Evolutionary conservation across 2,329 filamentous ascomycete genomes (phyloP).

Genomic region (Chlorencoelia australis): DNA sequence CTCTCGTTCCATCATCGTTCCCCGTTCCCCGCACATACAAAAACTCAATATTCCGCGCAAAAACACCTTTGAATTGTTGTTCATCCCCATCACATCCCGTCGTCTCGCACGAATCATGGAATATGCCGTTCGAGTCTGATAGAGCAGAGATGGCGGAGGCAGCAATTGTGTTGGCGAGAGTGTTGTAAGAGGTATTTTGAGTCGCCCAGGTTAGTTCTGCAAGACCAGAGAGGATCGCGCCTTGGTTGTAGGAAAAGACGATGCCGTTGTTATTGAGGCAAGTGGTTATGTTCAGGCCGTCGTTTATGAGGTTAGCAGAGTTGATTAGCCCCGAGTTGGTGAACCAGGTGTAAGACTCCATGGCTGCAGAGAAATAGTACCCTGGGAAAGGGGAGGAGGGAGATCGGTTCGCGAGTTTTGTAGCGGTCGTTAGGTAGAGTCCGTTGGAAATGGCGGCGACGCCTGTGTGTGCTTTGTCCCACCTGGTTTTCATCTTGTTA

Average conservation of each 20-base stretch:
- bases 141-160: conserved; percentile 39
- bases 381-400: conserved; percentile 36
- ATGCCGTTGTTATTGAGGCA: conserved; percentile 39
- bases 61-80: conserved; percentile 64
- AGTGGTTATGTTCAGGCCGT: conserved; percentile 36
- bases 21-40: conserved; percentile 34
- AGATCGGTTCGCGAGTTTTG: conserved; percentile 45
- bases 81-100: conserved; percentile 35
- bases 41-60: conserved; percentile 52
- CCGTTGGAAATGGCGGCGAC: conserved; percentile 49
- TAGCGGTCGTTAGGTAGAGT: conserved; percentile 43
- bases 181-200: conserved; percentile 30
- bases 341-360: conserved; percentile 42
- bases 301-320: conserved; percentile 39
- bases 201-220: conserved; percentile 46
- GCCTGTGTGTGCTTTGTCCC: conserved; percentile 42
- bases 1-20: background rate
- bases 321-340: conserved; percentile 37
- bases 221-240: conserved; percentile 48
- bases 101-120: conserved; percentile 46
- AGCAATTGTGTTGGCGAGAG: conserved; percentile 44
- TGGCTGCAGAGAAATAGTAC: conserved; percentile 48
- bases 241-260: conserved; percentile 49
- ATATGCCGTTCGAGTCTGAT: conserved; percentile 35
- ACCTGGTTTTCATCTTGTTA: conserved; percentile 29